These are phyloP conservation scores for Rhododendron ferrugineum DNA, from an alignment of 148 eudicot species.

Conservation along the genomic window DNA sequence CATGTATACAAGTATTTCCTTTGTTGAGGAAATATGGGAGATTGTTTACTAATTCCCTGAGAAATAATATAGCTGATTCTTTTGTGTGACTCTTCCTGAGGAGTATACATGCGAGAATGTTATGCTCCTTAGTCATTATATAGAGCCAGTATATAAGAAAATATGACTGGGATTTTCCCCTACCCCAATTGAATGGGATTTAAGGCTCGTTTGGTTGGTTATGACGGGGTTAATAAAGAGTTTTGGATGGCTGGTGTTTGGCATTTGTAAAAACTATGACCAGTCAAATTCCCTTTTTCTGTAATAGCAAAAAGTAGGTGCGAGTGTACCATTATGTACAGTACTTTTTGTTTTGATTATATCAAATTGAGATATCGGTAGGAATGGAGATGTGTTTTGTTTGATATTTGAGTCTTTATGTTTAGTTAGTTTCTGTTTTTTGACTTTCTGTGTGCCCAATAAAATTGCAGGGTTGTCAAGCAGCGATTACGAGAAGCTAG, in stretches of 20 bases:
- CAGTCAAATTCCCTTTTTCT: background rate
- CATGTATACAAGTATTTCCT: background rate
- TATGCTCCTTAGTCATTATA: background rate
- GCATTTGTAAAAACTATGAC: background rate
- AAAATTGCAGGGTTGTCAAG: slow-evolving; percentile 42
- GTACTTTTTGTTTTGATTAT: background rate
- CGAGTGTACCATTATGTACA: background rate
- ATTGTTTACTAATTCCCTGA: background rate
- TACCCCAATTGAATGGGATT: background rate
- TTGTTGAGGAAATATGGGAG: background rate
- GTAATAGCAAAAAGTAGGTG: background rate
- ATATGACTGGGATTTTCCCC: background rate
- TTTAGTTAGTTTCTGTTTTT: background rate
- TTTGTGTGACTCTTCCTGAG: background rate
- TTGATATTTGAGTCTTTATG: background rate
- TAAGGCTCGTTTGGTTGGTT: background rate
- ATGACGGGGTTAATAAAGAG: background rate
- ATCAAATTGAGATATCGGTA: background rate
- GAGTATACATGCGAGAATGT: background rate
- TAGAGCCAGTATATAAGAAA: background rate
- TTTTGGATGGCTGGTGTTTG: background rate
- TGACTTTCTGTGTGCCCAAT: background rate
- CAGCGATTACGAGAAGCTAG: slow-evolving; percentile 61
- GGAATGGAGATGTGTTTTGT: background rate
- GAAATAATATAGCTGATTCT: background rate